Evolutionary conservation across 2,329 filamentous ascomycete genomes (phyloP), one percentile per base, ranked within the genome.

Genomic region (Grosmannia clavigera): DNA sequence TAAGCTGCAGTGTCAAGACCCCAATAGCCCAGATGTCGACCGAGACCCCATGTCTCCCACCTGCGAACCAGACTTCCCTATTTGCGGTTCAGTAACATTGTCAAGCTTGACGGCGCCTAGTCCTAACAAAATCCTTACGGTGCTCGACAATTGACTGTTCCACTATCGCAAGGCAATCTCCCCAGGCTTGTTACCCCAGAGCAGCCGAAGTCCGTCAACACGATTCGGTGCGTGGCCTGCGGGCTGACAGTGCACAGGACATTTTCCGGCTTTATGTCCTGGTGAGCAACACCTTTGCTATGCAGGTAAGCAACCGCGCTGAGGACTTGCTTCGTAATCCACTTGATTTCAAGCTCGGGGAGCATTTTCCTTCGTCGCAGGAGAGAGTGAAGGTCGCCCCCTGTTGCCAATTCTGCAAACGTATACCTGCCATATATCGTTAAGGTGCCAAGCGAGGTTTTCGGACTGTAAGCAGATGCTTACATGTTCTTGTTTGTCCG

Each of bases 11-110:
- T 0, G 71, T 65, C 4, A 81, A 69, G 58, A 80, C 70, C 0
- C 80, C 80, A 19, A 81, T 66, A 4, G 78, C 75, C 79, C 79
- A 82, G 27, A 81, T 75, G 61, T 82, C 80, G 6, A 79, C 75
- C 0, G 71, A 58, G 59, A 72, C 19, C 63, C 66, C 58, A 67
- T 79, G 68, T 66, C 68, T 40, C 2, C 55, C 57, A 3, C 61
- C 59, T 2, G 63, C 62, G 33, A 16, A 66, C 55, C 64, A 61
- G 16, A 76, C 66, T 66, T 81, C 78, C 1, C 78, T 80, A n/a
- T 6, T 14, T 2, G 5, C 16, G n/a, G 11, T 27, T 40, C 10
- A 3, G 22, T 31, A 57, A 22, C 38, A 31, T 48, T 10, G 11
- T 38, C 63, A 38, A 64, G 60, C 19, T 19, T 19, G 12, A 27